phyloP scores from a whole-genome alignment of 768 basidiomycete species.

The Boletus sp. region DNA sequence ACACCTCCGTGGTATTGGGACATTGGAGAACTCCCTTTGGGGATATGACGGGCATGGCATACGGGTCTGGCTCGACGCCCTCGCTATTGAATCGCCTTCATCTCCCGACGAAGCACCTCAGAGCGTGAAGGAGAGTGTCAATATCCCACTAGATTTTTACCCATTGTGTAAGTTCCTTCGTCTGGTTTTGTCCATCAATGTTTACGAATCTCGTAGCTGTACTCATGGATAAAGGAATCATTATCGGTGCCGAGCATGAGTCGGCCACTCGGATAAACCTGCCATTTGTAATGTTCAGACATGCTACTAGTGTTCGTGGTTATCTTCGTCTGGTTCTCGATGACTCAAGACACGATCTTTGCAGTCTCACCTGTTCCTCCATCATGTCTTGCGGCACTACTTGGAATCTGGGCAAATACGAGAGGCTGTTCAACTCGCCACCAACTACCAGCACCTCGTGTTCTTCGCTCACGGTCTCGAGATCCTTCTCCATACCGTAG shows the following conservation, averaged over 20 bases:
- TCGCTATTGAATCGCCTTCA: slow-evolving; percentile 73
- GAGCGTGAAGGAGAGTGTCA: slow-evolving; percentile 89
- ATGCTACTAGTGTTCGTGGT: slow-evolving; percentile 76
- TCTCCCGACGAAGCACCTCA: slow-evolving; percentile 35
- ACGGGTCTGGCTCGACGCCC: slow-evolving; percentile 92
- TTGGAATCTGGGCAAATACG: slow-evolving; percentile 57
- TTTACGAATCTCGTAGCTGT: slow-evolving; percentile 56
- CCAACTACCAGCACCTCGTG: slow-evolving; percentile 81
- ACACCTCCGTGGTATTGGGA: slow-evolving; percentile 88
- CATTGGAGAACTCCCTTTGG: slow-evolving; percentile 96
- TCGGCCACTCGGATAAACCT: slow-evolving; percentile 68
- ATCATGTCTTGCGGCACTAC: slow-evolving; percentile 84
- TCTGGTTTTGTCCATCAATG: neutral
- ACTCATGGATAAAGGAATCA: slow-evolving; percentile 98
- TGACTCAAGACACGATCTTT: neutral
- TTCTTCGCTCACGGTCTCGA: slow-evolving; percentile 95
- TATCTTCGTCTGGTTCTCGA: neutral
- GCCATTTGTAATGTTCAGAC: slow-evolving; percentile 88
- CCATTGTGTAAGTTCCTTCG: slow-evolving; percentile 70
- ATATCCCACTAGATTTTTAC: slow-evolving; percentile 90
- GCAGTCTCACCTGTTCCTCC: slow-evolving; percentile 91
- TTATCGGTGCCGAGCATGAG: slow-evolving; percentile 94
- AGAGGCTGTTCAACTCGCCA: slow-evolving; percentile 83
- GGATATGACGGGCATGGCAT: slow-evolving; percentile 90
- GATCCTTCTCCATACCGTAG: slow-evolving; percentile 88